Conservation (phyloP, 2,329 filamentous ascomycete genomes). For the Trichoderma atroviride region DNA sequence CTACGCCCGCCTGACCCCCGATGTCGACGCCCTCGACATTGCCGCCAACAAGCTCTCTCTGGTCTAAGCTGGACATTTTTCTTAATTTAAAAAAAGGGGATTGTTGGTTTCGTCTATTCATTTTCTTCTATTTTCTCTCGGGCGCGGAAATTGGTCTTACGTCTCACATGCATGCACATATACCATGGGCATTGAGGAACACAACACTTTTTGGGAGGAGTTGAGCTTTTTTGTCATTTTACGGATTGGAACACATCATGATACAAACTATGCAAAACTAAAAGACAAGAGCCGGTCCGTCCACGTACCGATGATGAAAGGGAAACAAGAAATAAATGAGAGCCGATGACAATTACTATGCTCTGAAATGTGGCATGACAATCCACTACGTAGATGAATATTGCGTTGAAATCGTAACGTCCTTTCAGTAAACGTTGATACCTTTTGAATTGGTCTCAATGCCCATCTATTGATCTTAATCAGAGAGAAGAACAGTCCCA, state of each 20-base stretch:
- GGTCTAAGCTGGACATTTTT: conserved; percentile 64
- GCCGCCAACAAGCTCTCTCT: conserved; percentile 98
- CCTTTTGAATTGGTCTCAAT: neutral
- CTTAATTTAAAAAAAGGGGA: neutral
- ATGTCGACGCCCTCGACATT: conserved; percentile 98
- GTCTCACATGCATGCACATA: conserved; percentile 37
- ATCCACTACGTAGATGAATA: neutral
- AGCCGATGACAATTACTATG: neutral
- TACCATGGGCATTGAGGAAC: conserved; percentile 42
- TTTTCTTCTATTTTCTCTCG: conserved; percentile 34
- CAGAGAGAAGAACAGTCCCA: neutral
- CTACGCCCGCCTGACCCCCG: conserved; percentile 89
- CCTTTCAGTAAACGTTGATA: too few species aligned
- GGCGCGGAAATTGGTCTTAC: conserved; percentile 44
- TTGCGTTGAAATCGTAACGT: neutral
- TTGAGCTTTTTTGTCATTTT: conserved; percentile 41
- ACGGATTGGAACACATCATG: conserved; percentile 39
- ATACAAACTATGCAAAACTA: conserved; percentile 30
- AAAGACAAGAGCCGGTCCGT: conserved; percentile 29
- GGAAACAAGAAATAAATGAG: conserved; percentile 6
- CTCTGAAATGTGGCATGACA: neutral
- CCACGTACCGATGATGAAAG: conserved; percentile 19
- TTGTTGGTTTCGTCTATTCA: neutral
- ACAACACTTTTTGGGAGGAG: conserved; percentile 34
- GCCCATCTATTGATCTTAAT: neutral